Evolutionary conservation across 2,329 filamentous ascomycete species (phyloP).

Genomic region (Penicillium occitanis): DNA sequence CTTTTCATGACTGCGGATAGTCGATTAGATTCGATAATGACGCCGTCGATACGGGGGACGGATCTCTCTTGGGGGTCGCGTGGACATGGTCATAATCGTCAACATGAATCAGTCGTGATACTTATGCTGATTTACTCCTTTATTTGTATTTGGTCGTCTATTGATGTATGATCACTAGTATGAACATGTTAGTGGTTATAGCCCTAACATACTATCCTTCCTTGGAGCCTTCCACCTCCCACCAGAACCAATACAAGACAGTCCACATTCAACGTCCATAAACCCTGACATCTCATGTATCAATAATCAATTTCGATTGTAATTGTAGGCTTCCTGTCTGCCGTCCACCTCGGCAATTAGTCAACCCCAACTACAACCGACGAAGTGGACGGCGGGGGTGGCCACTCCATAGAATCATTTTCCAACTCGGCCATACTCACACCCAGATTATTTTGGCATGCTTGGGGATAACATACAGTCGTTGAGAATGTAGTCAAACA

Average conservation of each 20-base stretch:
- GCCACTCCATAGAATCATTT: background rate
- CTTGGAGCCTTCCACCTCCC: background rate
- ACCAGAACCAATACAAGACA: background rate
- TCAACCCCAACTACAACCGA: background rate
- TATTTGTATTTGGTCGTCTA: background rate
- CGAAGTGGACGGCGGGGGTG: background rate
- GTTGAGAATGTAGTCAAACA: background rate
- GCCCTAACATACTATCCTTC: too few relatives aligned
- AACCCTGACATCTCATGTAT: background rate
- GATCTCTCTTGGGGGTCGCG: background rate
- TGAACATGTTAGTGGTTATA: too few relatives aligned
- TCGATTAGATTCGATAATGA: background rate
- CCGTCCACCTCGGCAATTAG: background rate
- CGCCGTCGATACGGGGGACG: background rate
- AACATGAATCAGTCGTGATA: background rate
- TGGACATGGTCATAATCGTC: background rate
- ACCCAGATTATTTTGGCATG: background rate
- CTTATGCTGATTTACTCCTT: background rate
- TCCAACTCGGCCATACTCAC: background rate
- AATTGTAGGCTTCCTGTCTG: background rate
- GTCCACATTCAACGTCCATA: background rate
- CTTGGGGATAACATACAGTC: background rate
- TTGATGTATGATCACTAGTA: background rate
- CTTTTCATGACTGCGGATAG: background rate
- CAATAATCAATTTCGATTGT: background rate